Conservation (phyloP, 2,329 filamentous ascomycete species). For the Curvularia sp. region DNA sequence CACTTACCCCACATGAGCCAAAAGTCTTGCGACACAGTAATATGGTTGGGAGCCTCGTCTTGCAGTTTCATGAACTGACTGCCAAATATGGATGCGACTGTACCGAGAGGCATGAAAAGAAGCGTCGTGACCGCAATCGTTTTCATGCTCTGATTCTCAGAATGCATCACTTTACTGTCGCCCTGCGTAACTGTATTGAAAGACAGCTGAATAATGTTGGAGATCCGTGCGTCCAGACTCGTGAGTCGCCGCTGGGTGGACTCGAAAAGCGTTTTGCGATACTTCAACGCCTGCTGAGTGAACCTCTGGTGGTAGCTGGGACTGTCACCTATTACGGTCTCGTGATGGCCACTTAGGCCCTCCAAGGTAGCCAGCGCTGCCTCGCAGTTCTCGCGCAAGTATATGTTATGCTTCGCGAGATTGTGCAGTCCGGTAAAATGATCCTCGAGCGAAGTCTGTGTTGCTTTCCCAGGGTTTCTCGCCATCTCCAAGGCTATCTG, state of each 20-base stretch:
- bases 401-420: conserved; percentile 50
- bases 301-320: conserved; percentile 15
- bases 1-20: conserved; percentile 37
- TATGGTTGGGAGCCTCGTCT: conserved; percentile 27
- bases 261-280: conserved; percentile 43
- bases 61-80: conserved; percentile 39
- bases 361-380: conserved; percentile 39
- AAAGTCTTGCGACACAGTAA: conserved; percentile 39
- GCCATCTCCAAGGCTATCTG: conserved; percentile 35
- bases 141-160: conserved; percentile 55
- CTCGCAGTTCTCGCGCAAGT: conserved; percentile 47
- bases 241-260: conserved; percentile 45
- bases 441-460: conserved; percentile 26
- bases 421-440: conserved; percentile 45
- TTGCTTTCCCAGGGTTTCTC: conserved; percentile 23
- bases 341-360: conserved; percentile 32
- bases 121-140: conserved; percentile 55
- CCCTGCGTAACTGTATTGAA: conserved; percentile 52
- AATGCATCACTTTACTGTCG: conserved; percentile 47
- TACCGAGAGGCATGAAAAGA: conserved; percentile 53
- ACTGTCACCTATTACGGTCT: conserved; percentile 4
- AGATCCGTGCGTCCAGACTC: conserved; percentile 48
- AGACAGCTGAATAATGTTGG: conserved; percentile 50
- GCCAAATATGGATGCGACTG: conserved; percentile 41
- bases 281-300: conserved; percentile 34